These are phyloP conservation scores for Ceratocystis lukuohia DNA, from an alignment of 2,329 filamentous ascomycete species.

Conservation along the genomic window DNA sequence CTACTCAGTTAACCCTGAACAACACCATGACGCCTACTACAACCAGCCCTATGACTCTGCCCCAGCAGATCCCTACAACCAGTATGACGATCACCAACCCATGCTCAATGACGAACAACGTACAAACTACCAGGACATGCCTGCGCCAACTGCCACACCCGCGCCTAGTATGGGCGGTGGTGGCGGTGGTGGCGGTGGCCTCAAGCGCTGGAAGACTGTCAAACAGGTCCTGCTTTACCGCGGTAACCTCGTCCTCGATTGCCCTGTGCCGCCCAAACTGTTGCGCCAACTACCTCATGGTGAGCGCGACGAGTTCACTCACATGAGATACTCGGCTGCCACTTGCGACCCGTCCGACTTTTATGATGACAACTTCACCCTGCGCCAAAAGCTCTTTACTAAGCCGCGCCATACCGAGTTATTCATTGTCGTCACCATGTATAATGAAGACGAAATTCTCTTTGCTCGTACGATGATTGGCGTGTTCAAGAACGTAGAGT, in stretches of 20 bases:
- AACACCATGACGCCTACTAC: constrained; percentile 79
- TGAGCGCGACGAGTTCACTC: constrained; percentile 80
- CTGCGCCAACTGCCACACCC: constrained; percentile 30
- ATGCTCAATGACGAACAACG: constrained; percentile 55
- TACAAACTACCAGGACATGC: constrained; percentile 36
- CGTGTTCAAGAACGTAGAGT: constrained; percentile 97
- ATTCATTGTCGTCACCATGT: constrained; percentile 74
- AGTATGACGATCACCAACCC: constrained; percentile 56
- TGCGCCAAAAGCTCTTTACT: constrained; percentile 82
- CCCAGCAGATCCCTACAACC: constrained; percentile 44
- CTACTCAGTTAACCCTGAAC: constrained; percentile 67
- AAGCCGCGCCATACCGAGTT: constrained; percentile 87
- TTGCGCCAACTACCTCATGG: constrained; percentile 81
- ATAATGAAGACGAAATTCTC: constrained; percentile 94
- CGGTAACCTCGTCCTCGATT: constrained; percentile 92
- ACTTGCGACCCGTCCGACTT: constrained; percentile 89
- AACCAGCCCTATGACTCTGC: constrained; percentile 57
- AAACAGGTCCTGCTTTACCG: constrained; percentile 97
- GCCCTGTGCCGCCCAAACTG: constrained; percentile 78
- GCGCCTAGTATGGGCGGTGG: constrained; percentile 18
- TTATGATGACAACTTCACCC: constrained; percentile 75
- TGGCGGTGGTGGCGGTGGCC: constrained; percentile 27
- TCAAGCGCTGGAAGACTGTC: constrained; percentile 93
- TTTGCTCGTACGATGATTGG: constrained; percentile 93
- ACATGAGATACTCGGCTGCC: constrained; percentile 81